Conservation (phyloP, 2,329 filamentous ascomycete genomes). For the Colletotrichum eleusines region DNA sequence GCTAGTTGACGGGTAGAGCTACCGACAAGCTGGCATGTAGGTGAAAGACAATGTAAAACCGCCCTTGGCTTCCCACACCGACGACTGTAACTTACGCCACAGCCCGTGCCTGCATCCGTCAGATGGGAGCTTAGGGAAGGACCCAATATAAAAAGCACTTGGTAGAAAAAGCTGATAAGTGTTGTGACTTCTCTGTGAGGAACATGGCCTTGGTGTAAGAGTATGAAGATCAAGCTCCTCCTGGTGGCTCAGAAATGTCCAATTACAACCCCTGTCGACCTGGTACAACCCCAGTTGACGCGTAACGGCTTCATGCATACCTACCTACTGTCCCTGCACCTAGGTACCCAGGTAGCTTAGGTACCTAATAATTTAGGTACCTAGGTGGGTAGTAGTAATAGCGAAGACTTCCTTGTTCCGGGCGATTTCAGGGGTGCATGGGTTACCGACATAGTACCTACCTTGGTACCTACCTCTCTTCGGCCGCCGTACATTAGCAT, state of each 20-base stretch:
- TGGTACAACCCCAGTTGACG: conserved; percentile 21
- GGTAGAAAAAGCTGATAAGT: neutral
- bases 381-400: neutral
- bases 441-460: no score
- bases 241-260: conserved; percentile 7
- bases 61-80: neutral
- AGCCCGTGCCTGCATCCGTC: neutral
- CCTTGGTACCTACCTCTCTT: no score
- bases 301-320: neutral
- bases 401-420: neutral
- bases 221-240: neutral
- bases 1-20: conserved; percentile 6
- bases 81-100: neutral
- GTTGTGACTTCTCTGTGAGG: neutral
- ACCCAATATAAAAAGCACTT: neutral
- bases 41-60: neutral
- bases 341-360: neutral
- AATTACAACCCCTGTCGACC: conserved; percentile 30
- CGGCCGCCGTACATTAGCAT: conserved; percentile 15
- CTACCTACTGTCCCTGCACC: no score
- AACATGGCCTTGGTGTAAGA: neutral
- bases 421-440: conserved; percentile 33
- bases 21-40: conserved; percentile 6
- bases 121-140: no score
- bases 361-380: neutral